Evolutionary conservation across 177 flowering plant species (phyloP).

Genomic region (Telopea speciosissima): DNA sequence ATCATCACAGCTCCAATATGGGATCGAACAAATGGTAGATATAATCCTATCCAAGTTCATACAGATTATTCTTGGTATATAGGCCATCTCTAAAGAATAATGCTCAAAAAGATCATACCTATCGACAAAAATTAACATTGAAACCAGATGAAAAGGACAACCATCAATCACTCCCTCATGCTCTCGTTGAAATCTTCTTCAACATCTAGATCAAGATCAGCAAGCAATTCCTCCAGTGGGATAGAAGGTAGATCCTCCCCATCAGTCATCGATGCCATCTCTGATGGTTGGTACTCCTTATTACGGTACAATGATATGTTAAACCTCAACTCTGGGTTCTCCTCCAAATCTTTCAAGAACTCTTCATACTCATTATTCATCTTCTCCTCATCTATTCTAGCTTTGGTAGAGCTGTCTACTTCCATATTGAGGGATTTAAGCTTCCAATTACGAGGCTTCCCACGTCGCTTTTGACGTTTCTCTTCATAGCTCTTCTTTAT

Average conservation of each 20-base stretch:
- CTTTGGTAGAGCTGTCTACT: slow-evolving; percentile 42
- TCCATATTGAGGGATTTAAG: slow-evolving; percentile 76
- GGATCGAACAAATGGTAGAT: background rate
- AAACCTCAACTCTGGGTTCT: slow-evolving; percentile 85
- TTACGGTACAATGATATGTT: slow-evolving; percentile 68
- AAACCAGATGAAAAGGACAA: background rate
- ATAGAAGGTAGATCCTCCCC: slow-evolving; percentile 61
- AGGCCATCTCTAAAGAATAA: background rate
- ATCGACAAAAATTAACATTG: background rate
- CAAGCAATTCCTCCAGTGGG: slow-evolving; percentile 74
- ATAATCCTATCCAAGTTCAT: background rate
- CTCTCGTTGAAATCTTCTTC: slow-evolving; percentile 22
- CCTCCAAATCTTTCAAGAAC: slow-evolving; percentile 78
- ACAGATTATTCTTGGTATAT: background rate
- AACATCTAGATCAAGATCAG: slow-evolving; percentile 58
- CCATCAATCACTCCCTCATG: slow-evolving; percentile 20
- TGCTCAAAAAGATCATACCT: background rate
- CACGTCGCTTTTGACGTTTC: slow-evolving; percentile 51
- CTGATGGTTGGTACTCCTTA: slow-evolving; percentile 62
- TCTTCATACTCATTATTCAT: slow-evolving; percentile 58
- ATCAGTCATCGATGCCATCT: slow-evolving; percentile 53
- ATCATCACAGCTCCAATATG: background rate
- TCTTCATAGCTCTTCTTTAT: slow-evolving; percentile 83
- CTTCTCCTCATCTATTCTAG: slow-evolving; percentile 50
- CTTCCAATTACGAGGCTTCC: slow-evolving; percentile 81